These are phyloP conservation scores for Pisolithus microcarpus DNA, from an alignment of 768 basidiomycete genomes.

Conservation along the genomic window DNA sequence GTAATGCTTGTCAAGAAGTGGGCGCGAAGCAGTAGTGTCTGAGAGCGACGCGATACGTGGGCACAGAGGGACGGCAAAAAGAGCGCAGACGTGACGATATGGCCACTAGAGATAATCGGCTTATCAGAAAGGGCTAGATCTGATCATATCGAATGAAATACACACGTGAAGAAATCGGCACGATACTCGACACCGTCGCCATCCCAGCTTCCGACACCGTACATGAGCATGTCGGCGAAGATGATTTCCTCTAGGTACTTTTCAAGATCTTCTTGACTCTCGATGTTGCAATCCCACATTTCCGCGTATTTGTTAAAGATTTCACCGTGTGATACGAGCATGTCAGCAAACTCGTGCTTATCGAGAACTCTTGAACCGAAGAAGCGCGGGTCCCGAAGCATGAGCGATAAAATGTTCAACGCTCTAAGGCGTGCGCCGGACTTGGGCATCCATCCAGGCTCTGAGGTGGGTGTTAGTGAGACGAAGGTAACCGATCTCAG, in stretches of 20 bases:
- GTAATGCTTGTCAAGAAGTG: conserved; percentile 48
- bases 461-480: conserved; percentile 1
- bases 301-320: conserved; percentile 37
- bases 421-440: conserved; percentile 33
- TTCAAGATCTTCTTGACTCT: conserved; percentile 33
- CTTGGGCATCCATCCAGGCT: conserved; percentile 21
- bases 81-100: conserved; percentile 60
- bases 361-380: conserved; percentile 22
- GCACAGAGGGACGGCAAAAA: conserved; percentile 50
- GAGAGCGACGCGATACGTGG: conserved; percentile 49
- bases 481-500: neutral
- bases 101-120: conserved; percentile 39
- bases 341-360: conserved; percentile 29
- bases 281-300: conserved; percentile 39
- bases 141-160: conserved; percentile 12
- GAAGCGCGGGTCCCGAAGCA: conserved; percentile 44
- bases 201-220: conserved; percentile 52
- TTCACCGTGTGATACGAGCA: conserved; percentile 32
- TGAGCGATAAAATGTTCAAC: conserved; percentile 46
- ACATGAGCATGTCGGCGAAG: conserved; percentile 53
- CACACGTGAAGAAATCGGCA: conserved; percentile 64
- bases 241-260: conserved; percentile 55
- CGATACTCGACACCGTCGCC: conserved; percentile 34
- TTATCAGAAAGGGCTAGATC: conserved; percentile 3
- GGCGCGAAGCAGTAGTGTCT: conserved; percentile 47